Conservation (phyloP, 768 basidiomycete species). For the Suillus fuscotomentosus region DNA sequence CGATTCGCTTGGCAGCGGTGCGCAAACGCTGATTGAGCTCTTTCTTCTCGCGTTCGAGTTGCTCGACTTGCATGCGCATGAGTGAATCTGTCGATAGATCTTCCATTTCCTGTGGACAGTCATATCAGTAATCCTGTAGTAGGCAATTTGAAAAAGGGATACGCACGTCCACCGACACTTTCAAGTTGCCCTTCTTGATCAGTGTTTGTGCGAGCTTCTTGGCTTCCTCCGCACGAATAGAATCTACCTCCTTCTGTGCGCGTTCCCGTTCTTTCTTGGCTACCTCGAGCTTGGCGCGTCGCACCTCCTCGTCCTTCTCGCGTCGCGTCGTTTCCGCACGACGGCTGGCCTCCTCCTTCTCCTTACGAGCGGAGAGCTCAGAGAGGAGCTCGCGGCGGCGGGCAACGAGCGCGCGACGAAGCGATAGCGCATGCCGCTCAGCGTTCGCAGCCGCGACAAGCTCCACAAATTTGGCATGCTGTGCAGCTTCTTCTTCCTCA, state of each 20-base stretch:
- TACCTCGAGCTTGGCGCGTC: conserved; percentile 58
- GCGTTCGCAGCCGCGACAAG: conserved; percentile 65
- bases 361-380: conserved; percentile 81
- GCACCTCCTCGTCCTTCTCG: conserved; percentile 70
- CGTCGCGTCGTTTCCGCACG: conserved; percentile 65
- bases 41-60: conserved; percentile 95
- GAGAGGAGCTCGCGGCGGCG: conserved; percentile 82
- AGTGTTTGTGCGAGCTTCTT: conserved; percentile 84
- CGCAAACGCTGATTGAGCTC: conserved; percentile 80
- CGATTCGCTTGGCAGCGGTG: conserved; percentile 83
- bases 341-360: conserved; percentile 83
- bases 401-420: conserved; percentile 79
- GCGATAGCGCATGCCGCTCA: conserved; percentile 73
- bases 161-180: conserved; percentile 69
- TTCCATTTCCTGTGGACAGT: conserved; percentile 63
- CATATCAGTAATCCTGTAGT: conserved; percentile 10
- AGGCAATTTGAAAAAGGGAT: neutral
- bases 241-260: conserved; percentile 67
- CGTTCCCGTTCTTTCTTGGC: conserved; percentile 72
- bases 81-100: conserved; percentile 83
- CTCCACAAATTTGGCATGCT: conserved; percentile 53
- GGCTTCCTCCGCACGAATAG: conserved; percentile 65
- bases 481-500: conserved; percentile 46
- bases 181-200: conserved; percentile 74
- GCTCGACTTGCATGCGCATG: conserved; percentile 88